These are phyloP conservation scores for Dactylonectria macrodidyma DNA, from an alignment of 2,329 filamentous ascomycete genomes.

Conservation along the genomic window DNA sequence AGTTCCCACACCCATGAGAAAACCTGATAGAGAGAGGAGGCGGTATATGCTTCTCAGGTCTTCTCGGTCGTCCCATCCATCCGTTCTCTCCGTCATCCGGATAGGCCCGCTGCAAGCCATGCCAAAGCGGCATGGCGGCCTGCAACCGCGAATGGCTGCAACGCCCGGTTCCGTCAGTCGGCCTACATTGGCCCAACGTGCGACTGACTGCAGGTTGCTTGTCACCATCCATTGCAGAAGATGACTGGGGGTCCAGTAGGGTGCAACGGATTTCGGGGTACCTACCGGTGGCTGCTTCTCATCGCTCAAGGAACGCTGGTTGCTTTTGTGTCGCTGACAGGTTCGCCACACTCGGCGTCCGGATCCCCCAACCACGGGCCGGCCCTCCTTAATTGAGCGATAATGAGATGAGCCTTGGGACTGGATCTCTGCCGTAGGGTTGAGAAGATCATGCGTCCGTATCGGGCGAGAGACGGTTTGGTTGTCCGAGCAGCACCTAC, in stretches of 20 bases:
- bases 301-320: conserved; percentile 5
- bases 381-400: not conserved
- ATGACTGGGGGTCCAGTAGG: not conserved
- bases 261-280: conserved; percentile 12
- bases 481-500: conserved; percentile 19
- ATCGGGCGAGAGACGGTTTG: not conserved
- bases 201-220: conserved; percentile 3
- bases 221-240: not conserved
- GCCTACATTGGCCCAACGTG: conserved; percentile 12
- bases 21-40: conserved; percentile 2
- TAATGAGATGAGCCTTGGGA: not conserved
- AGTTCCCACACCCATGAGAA: not conserved
- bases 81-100: conserved; percentile 37
- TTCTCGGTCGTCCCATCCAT: conserved; percentile 18
- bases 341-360: conserved; percentile 18
- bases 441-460: not conserved
- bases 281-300: not conserved
- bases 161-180: conserved; percentile 22
- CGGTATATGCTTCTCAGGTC: not conserved
- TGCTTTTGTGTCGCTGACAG: conserved; percentile 15
- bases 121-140: conserved; percentile 47
- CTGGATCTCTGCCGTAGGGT: conserved; percentile 1
- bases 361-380: not conserved
- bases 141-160: conserved; percentile 12
- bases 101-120: conserved; percentile 49